Conservation (phyloP, 2,329 filamentous ascomycete genomes). For the Colletotrichum simmondsii region DNA sequence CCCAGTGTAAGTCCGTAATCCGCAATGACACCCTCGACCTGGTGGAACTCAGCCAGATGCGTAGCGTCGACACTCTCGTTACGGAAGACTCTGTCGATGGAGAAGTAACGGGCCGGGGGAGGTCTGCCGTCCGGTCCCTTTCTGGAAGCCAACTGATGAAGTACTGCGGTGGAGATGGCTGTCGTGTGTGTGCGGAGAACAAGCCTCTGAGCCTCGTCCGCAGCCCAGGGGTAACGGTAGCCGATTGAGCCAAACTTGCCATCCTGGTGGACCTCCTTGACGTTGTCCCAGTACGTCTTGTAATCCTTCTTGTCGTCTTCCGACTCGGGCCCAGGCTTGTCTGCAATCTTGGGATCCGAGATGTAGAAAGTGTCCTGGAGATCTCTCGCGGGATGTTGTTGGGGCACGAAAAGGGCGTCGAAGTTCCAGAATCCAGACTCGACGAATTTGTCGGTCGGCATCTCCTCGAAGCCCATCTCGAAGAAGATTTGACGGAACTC, state of each 20-base stretch:
- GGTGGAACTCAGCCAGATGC: conserved; percentile 97
- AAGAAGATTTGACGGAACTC: conserved; percentile 99
- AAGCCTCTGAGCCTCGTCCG: conserved; percentile 85
- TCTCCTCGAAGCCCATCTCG: conserved; percentile 98
- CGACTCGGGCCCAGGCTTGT: conserved; percentile 69
- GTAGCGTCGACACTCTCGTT: conserved; percentile 98
- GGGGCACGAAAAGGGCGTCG: conserved; percentile 36
- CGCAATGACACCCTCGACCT: conserved; percentile 97
- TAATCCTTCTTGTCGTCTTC: conserved; percentile 74
- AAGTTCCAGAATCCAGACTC: conserved; percentile 91
- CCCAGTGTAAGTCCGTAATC: conserved; percentile 94
- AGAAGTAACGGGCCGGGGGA: conserved; percentile 90
- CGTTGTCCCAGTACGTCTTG: conserved; percentile 87
- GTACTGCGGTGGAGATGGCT: conserved; percentile 87
- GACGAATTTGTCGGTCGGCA: conserved; percentile 93
- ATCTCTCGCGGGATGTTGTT: conserved; percentile 94
- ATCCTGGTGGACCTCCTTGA: conserved; percentile 86
- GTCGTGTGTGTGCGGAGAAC: conserved; percentile 98
- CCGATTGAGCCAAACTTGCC: conserved; percentile 96
- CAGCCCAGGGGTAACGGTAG: conserved; percentile 94
- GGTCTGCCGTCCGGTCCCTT: conserved; percentile 77
- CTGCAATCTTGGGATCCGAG: conserved; percentile 84
- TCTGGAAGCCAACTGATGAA: conserved; percentile 87
- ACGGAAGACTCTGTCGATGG: conserved; percentile 96
- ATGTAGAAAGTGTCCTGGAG: conserved; percentile 99